Evolutionary conservation across 148 eudicot genomes (phyloP).

Genomic region (Vaccinium corymbosum): DNA sequence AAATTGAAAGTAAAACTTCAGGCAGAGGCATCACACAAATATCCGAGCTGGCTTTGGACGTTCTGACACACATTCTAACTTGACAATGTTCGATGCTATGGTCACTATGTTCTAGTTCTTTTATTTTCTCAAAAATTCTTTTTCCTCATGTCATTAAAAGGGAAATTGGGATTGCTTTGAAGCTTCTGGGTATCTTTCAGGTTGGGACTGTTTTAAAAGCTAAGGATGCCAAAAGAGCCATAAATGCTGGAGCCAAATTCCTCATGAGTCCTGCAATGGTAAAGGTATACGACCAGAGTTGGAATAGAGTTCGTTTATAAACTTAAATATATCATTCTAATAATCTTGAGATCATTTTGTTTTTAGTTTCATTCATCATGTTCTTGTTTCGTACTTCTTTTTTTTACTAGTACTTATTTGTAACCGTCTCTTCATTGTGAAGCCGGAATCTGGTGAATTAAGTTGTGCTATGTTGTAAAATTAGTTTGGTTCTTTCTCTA

Average conservation of each 20-base stretch:
- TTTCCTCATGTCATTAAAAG: not conserved
- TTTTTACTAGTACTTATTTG: not conserved
- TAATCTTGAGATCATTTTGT: not conserved
- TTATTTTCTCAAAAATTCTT: not conserved
- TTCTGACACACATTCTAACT: not conserved
- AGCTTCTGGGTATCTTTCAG: slow-evolving; percentile 30
- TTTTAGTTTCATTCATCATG: not conserved
- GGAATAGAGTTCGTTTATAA: not conserved
- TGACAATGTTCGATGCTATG: not conserved
- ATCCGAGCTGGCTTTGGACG: not conserved
- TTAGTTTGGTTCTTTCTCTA: not conserved
- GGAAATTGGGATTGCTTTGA: slow-evolving; percentile 10
- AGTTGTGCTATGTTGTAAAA: not conserved
- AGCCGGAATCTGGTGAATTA: not conserved
- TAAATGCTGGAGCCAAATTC: slow-evolving; percentile 70
- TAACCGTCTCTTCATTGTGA: not conserved
- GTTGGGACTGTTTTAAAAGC: slow-evolving; percentile 72
- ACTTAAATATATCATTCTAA: not conserved
- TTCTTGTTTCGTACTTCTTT: not conserved
- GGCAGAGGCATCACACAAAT: not conserved
- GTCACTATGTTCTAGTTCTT: slow-evolving; percentile 1
- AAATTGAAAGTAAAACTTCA: not conserved
- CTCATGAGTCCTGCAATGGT: slow-evolving; percentile 90
- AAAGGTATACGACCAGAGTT: slow-evolving; percentile 29
- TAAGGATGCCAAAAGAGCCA: slow-evolving; percentile 62